Conservation (phyloP, 2,329 filamentous ascomycete species). For the Rutstroemia sp. region DNA sequence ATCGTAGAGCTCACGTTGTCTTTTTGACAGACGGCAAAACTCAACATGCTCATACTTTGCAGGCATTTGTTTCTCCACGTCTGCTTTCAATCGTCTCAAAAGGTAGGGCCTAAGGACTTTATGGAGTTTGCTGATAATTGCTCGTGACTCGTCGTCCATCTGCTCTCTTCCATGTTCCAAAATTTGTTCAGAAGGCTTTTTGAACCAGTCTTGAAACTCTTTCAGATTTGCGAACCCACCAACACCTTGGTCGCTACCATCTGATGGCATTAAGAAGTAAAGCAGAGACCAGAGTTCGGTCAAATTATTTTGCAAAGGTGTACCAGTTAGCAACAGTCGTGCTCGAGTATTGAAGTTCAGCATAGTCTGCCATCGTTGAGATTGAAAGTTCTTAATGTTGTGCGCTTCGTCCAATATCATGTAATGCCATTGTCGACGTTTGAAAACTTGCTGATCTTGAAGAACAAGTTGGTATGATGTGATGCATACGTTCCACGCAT, state of each 20-base stretch:
- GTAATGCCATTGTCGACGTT: constrained; percentile 90
- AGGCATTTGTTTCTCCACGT: constrained; percentile 99
- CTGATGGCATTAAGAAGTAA: constrained; percentile 92
- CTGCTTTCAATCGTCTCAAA: constrained; percentile 82
- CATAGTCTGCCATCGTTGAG: constrained; percentile 91
- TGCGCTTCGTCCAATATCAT: constrained; percentile 97
- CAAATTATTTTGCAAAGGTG: constrained; percentile 92
- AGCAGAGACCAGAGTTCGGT: constrained; percentile 95
- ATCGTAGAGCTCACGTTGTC: constrained; percentile 92
- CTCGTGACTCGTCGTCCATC: constrained; percentile 88
- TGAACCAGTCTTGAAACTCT: constrained; percentile 94
- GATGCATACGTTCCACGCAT: constrained; percentile 94
- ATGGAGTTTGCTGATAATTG: constrained; percentile 88
- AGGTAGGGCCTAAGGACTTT: constrained; percentile 90
- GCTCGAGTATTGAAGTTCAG: constrained; percentile 88
- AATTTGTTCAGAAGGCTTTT: constrained; percentile 91
- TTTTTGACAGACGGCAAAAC: constrained; percentile 89
- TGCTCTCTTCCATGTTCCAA: constrained; percentile 89
- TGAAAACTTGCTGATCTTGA: constrained; percentile 90
- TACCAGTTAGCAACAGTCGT: constrained; percentile 83
- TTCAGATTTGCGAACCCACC: constrained; percentile 91
- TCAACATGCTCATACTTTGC: constrained; percentile 97
- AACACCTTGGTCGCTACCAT: constrained; percentile 62
- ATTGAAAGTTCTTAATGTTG: constrained; percentile 99
- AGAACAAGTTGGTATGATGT: constrained; percentile 96